Conservation (phyloP, 768 basidiomycete species). For the Cyclocybe aegerita region DNA sequence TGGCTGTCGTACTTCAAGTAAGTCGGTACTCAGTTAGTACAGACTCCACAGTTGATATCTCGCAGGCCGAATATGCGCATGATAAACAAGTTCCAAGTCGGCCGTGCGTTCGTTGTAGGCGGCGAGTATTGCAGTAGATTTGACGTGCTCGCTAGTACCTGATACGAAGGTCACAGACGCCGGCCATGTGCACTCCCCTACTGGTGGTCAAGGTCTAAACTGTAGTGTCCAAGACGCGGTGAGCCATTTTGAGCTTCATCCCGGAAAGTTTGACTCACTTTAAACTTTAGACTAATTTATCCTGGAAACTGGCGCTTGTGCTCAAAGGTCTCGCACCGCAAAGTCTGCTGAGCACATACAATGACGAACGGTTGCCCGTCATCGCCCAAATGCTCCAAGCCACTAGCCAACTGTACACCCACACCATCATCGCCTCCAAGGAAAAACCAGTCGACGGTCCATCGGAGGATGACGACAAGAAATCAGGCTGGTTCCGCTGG, state of each 20-base stretch:
- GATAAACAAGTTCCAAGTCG: not conserved
- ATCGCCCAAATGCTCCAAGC: not conserved
- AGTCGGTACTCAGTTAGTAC: not conserved
- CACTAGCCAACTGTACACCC: not conserved
- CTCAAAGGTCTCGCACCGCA: no score
- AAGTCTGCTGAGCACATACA: not conserved
- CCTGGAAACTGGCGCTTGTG: no score
- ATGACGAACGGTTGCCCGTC: not conserved
- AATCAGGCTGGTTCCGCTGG: slow-evolving; percentile 19
- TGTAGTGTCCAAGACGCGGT: not conserved
- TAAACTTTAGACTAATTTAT: no score
- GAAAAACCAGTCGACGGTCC: not conserved
- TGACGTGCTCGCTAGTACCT: not conserved
- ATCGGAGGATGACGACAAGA: slow-evolving; percentile 8
- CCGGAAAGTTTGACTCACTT: no score
- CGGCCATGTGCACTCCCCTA: not conserved
- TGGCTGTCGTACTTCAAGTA: slow-evolving; percentile 2
- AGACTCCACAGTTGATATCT: not conserved
- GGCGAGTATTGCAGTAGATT: not conserved
- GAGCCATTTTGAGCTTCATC: not conserved
- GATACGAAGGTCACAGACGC: not conserved
- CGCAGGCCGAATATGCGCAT: not conserved
- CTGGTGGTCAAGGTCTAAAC: not conserved
- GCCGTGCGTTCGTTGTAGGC: not conserved
- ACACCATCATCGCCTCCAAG: not conserved